These are phyloP conservation scores for Saksenaea oblongispora DNA, from an alignment of 371 early-diverging fungal species.

Conservation along the genomic window DNA sequence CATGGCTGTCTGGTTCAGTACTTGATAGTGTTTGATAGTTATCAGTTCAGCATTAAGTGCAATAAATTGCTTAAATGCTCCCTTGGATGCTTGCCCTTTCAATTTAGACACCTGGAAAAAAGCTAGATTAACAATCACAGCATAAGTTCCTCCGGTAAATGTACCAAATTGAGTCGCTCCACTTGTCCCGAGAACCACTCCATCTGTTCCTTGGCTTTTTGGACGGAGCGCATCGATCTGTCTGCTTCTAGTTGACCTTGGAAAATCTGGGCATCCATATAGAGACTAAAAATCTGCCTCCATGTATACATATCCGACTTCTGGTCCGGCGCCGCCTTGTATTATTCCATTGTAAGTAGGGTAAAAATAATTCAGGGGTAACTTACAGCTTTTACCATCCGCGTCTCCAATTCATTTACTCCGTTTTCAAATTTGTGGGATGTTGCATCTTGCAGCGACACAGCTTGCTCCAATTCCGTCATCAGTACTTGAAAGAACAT, in stretches of 20 bases:
- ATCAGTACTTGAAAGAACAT: constrained; percentile 61
- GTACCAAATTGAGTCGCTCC: constrained; percentile 35
- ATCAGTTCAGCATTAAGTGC: constrained; percentile 70
- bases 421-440: constrained; percentile 44
- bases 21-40: constrained; percentile 68
- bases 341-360: neutral
- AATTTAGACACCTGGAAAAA: constrained; percentile 19
- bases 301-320: constrained; percentile 70
- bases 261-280: constrained; percentile 68
- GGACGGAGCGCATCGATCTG: constrained; percentile 47
- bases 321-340: constrained; percentile 51
- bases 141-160: neutral
- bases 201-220: constrained; percentile 58
- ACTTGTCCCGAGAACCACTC: constrained; percentile 61
- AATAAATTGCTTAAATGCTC: constrained; percentile 58
- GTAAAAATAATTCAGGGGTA: neutral
- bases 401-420: constrained; percentile 44
- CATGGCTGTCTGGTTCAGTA: constrained; percentile 77
- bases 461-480: constrained; percentile 48
- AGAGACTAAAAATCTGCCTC: constrained; percentile 72
- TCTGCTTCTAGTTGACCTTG: constrained; percentile 42
- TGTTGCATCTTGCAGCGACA: constrained; percentile 38
- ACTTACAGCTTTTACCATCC: constrained; percentile 49
- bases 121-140: neutral
- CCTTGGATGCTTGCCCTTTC: constrained; percentile 46